A percentile compares a stretch with the other conserved stretches of the same genome.
Evolutionary conservation across 306 rosid species (phyloP).

Genomic region (Hylodesmum podocarpum): DNA sequence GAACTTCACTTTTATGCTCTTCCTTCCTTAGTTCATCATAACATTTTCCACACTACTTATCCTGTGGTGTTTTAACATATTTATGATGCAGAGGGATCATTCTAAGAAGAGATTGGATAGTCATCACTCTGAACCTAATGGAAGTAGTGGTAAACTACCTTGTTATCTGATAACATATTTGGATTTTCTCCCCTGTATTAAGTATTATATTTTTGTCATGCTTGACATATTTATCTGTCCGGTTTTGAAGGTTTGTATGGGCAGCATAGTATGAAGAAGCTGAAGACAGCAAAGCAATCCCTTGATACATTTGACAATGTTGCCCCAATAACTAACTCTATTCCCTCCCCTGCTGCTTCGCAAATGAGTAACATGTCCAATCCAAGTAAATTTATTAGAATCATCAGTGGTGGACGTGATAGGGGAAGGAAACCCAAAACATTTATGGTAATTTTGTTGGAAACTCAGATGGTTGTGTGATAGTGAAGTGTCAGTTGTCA

Average conservation of each 20-base stretch:
- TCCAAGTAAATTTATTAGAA: conserved; percentile 75
- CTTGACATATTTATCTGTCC: conserved; percentile 12
- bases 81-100: conserved; percentile 75
- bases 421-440: conserved; percentile 75
- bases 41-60: not conserved
- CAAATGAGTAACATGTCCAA: conserved; percentile 94
- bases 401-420: conserved; percentile 93
- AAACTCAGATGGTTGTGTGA: not conserved
- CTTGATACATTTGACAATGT: conserved; percentile 74
- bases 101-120: conserved; percentile 76
- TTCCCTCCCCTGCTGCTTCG: conserved; percentile 94
- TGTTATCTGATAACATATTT: conserved; percentile 22
- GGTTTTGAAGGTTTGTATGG: conserved; percentile 69
- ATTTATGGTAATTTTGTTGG: conserved; percentile 62
- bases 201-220: conserved; percentile 3
- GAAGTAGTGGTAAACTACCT: conserved; percentile 63
- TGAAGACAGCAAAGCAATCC: conserved; percentile 68
- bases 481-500: conserved; percentile 14
- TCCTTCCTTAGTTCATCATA: not conserved
- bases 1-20: not conserved
- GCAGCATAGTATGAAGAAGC: conserved; percentile 79
- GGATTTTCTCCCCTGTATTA: not conserved
- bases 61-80: conserved; percentile 24
- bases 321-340: conserved; percentile 64
- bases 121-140: conserved; percentile 82